Evolutionary conservation across 1,284 basidiomycete species (phyloP).

Genomic region (Rhodotorula glutinis): DNA sequence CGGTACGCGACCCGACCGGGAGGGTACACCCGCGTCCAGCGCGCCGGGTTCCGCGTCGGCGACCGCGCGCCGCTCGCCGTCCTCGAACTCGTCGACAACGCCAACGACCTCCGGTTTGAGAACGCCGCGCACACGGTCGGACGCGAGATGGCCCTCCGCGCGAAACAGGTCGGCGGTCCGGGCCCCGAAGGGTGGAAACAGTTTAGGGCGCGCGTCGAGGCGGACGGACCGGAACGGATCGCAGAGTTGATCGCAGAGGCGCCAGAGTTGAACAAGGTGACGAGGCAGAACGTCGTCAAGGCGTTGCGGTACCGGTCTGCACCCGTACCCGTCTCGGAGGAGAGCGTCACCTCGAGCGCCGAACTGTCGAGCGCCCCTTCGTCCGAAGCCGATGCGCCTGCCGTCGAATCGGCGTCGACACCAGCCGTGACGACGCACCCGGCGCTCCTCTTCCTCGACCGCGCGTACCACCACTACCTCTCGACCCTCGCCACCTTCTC

Average conservation of each 20-base stretch:
- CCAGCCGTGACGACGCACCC: conserved; percentile 4
- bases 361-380: neutral
- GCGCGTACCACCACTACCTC: conserved; percentile 41
- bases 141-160: conserved; percentile 56
- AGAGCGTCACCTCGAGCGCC: neutral
- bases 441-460: conserved; percentile 35
- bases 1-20: conserved; percentile 82
- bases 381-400: neutral
- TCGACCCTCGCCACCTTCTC: conserved; percentile 29
- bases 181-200: conserved; percentile 11
- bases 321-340: conserved; percentile 3
- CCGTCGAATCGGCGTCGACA: neutral
- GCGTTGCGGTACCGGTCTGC: conserved; percentile 24
- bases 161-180: neutral
- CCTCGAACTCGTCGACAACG: conserved; percentile 90
- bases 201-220: conserved; percentile 23
- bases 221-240: conserved; percentile 5
- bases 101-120: conserved; percentile 79
- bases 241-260: neutral
- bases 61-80: conserved; percentile 94
- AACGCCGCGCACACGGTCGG: conserved; percentile 79
- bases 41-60: conserved; percentile 78
- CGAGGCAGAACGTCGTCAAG: conserved; percentile 35
- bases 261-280: conserved; percentile 12
- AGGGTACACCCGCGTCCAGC: conserved; percentile 93